Base-by-base conservation (phyloP, 768 basidiomycete genomes). In the Xerocomellus intermedius region DNA sequence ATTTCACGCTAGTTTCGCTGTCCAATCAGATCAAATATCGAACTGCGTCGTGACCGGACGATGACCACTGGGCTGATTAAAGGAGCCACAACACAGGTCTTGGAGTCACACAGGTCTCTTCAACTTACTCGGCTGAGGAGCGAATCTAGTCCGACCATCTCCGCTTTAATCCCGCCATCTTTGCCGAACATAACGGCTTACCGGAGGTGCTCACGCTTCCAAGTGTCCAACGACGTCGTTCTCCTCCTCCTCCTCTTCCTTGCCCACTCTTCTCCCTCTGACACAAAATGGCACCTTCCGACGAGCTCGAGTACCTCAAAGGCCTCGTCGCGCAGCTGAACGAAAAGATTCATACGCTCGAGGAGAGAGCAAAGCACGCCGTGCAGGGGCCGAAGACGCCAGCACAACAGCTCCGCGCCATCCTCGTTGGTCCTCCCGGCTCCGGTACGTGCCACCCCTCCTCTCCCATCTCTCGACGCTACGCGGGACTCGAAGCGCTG, bases 231-330 rank as follows among this genome's bases (percentile, higher is more conserved):
- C 30, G 21, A n/a, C 58, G 13, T 32, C 32, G 26, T 48, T 22
- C 14, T 24, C 33, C 36, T 26, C 48, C 10, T 24, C n/a, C 19
- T 24, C 22, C n/a, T 32, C 19, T 30, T 16, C 26, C 28, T 10
- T 16, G 30, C 37, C 33, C 21, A 14, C 17, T 24, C 19, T 51
- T 32, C 32, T 35, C 26, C 32, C 6, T 7, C 16, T 35, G 13
- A 47, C 50, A 17, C 60, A 68, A 62, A 53, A 89, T 89, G 87
- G 77, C 83, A 62, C 78, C 78, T 14, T 75, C 81, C 47, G 84
- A 86, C 57, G 94, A 98, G 77, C 82, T 99, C 65, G 91, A 91
- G 65, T 94, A 98, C 73, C 87, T 99, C 78, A 99, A 99, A 77
- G 75, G 80, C 39, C 88, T 99, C 65, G 94, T 97, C 60, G 68